Conservation (phyloP, 352 stramenopile genomes). For the Phytophthora brassicae region DNA sequence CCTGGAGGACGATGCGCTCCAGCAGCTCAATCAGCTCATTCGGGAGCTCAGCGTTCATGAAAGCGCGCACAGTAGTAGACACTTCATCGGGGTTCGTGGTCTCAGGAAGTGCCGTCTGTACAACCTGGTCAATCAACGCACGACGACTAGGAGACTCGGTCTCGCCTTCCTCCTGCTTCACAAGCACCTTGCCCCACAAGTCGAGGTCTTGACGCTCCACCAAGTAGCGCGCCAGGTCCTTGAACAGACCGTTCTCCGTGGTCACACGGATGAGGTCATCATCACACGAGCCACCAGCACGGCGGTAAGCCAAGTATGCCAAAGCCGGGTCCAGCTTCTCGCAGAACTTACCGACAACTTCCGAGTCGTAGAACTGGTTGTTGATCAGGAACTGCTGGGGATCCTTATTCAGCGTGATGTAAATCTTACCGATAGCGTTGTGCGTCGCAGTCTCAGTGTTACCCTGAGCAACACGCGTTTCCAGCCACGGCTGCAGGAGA, state of each 20-base stretch:
- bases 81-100: conserved; percentile 99
- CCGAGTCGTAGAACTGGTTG: conserved; percentile 99
- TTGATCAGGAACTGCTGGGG: conserved; percentile 99
- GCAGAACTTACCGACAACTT: conserved; percentile 99
- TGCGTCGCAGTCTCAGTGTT: conserved; percentile 99
- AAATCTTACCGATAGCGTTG: conserved; percentile 99
- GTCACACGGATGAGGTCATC: conserved; percentile 99
- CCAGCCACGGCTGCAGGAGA: conserved; percentile 98
- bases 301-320: conserved; percentile 99
- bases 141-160: conserved; percentile 91
- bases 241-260: conserved; percentile 99
- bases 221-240: conserved; percentile 98
- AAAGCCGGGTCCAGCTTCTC: conserved; percentile 99
- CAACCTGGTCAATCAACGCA: conserved; percentile 98
- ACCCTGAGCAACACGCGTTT: conserved; percentile 98
- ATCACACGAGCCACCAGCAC: conserved; percentile 97
- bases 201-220: conserved; percentile 99
- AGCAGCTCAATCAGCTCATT: conserved; percentile 99
- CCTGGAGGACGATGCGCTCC: conserved; percentile 99
- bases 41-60: conserved; percentile 99
- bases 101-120: conserved; percentile 99
- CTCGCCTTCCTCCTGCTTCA: conserved; percentile 91
- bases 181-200: conserved; percentile 97
- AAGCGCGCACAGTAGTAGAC: conserved; percentile 99
- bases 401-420: conserved; percentile 99